Evolutionary conservation across 176 grass and related monocot genomes (phyloP).

Genomic region (Hsuehochloa calcarea): DNA sequence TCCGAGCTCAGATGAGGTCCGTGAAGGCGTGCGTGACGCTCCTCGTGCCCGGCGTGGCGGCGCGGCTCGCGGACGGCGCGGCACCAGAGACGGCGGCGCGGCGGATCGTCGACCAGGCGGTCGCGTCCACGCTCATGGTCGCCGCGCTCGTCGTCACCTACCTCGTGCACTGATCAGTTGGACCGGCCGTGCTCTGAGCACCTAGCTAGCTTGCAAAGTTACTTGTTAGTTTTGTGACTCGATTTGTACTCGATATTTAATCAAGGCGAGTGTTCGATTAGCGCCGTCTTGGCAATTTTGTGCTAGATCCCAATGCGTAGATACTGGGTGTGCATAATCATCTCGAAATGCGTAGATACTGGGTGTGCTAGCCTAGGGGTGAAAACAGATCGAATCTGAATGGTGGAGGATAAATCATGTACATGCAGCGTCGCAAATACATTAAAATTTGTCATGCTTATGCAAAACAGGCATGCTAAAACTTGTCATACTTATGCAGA

Average conservation of each 20-base stretch:
- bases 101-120: slow-evolving; percentile 27
- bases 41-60: neutral
- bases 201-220: neutral
- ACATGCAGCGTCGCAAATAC: too few relatives aligned
- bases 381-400: neutral
- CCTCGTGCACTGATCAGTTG: slow-evolving; percentile 28
- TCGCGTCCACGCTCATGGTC: slow-evolving; percentile 42
- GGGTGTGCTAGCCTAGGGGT: neutral
- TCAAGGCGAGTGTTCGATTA: neutral
- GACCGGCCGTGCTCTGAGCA: neutral
- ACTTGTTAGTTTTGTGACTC: neutral
- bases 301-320: neutral
- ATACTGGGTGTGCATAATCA: neutral
- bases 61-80: neutral
- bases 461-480: too few relatives aligned
- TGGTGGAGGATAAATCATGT: too few relatives aligned
- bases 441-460: too few relatives aligned
- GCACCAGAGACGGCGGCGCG: neutral
- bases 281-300: neutral
- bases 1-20: neutral
- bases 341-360: neutral
- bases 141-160: slow-evolving; percentile 50
- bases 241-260: neutral
- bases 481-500: too few relatives aligned
- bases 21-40: neutral